A percentile compares a stretch with the other conserved stretches of the same genome.
Conservation (phyloP, 2,329 filamentous ascomycete species). For the Exserohilum turcica region DNA sequence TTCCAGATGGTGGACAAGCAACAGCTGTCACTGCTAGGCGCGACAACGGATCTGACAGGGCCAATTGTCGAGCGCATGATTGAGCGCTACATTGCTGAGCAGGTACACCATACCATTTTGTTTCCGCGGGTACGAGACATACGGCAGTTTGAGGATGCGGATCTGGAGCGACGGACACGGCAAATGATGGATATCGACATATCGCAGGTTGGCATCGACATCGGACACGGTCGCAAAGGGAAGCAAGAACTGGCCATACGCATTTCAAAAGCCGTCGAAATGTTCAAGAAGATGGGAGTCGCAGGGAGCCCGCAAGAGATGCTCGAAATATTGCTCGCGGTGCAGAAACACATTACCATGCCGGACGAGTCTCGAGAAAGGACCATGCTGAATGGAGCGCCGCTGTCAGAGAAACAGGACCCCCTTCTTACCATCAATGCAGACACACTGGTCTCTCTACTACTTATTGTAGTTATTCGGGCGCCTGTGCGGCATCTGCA, state of each 20-base stretch:
- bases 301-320: constrained; percentile 86
- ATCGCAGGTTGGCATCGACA: constrained; percentile 86
- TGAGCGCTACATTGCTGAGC: constrained; percentile 91
- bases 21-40: constrained; percentile 86
- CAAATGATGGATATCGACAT: constrained; percentile 95
- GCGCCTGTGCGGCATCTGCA: constrained; percentile 87
- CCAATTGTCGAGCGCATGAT: constrained; percentile 91
- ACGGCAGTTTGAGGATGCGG: constrained; percentile 79
- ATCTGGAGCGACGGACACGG: constrained; percentile 85
- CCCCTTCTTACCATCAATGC: constrained; percentile 74
- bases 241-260: constrained; percentile 82
- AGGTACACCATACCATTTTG: constrained; percentile 81
- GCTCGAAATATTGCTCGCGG: constrained; percentile 78
- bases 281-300: constrained; percentile 82
- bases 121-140: constrained; percentile 82
- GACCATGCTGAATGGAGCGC: constrained; percentile 27
- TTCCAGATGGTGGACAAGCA: constrained; percentile 97
- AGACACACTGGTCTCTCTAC: constrained; percentile 87
- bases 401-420: constrained; percentile 57
- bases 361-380: constrained; percentile 47
- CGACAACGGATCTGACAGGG: constrained; percentile 91
- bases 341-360: constrained; percentile 80
- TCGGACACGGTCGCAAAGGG: constrained; percentile 75
- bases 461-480: constrained; percentile 90
- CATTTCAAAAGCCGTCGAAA: constrained; percentile 78